Percentiles rank a stretch among this genome's conserved stretches.
Evolutionary conservation across 2,329 filamentous ascomycete genomes (phyloP).

Genomic region (Microcera coccophila): DNA sequence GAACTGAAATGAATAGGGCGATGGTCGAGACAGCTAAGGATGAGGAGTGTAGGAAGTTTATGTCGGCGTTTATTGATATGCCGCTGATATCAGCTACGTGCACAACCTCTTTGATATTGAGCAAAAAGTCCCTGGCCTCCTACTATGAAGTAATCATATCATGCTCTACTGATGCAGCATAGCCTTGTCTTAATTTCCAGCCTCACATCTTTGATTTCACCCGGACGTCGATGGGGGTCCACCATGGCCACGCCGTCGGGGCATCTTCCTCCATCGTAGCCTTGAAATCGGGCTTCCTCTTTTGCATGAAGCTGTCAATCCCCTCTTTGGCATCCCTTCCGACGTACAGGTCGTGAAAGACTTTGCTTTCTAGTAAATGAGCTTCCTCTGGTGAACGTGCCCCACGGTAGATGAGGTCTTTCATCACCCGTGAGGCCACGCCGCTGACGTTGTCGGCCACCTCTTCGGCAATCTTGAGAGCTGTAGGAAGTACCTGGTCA

Average conservation of each 20-base stretch:
- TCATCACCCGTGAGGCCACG: slow-evolving; percentile 63
- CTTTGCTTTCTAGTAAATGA: slow-evolving; percentile 63
- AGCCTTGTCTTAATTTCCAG: too few relatives aligned
- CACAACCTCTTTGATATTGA: too few relatives aligned
- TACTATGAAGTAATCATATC: too few relatives aligned
- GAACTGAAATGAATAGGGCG: too few relatives aligned
- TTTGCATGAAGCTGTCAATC: slow-evolving; percentile 65
- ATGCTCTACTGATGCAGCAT: too few relatives aligned
- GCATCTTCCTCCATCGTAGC: slow-evolving; percentile 58
- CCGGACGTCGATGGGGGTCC: slow-evolving; percentile 46
- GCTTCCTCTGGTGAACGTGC: slow-evolving; percentile 61
- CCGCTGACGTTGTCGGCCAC: slow-evolving; percentile 63
- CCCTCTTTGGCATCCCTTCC: slow-evolving; percentile 62
- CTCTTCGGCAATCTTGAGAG: slow-evolving; percentile 63
- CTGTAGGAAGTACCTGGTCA: slow-evolving; percentile 59
- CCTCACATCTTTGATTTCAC: slow-evolving; percentile 26
- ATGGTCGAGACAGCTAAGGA: too few relatives aligned
- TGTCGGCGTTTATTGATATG: too few relatives aligned
- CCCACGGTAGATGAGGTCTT: slow-evolving; percentile 65
- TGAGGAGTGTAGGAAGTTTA: too few relatives aligned
- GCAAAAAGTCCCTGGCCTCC: too few relatives aligned
- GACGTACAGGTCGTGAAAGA: slow-evolving; percentile 59
- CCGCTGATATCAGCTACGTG: too few relatives aligned
- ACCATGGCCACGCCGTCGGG: slow-evolving; percentile 64
- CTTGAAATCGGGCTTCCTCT: slow-evolving; percentile 59